Conservation (phyloP, 2,329 filamentous ascomycete genomes). For the Claviceps sp. region DNA sequence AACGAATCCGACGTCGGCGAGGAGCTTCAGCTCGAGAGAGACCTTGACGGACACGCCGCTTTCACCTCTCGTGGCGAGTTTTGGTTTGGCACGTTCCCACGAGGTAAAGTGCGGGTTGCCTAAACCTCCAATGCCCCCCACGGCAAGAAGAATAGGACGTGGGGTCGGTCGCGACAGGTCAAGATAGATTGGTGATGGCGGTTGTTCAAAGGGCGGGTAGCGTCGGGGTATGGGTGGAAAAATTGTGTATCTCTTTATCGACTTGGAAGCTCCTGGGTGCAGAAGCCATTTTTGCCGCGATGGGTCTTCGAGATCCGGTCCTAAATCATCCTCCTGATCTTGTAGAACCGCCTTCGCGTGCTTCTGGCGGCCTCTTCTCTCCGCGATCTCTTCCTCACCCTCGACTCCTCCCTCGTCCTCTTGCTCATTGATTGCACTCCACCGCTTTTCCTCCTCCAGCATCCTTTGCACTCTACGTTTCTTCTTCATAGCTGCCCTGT, state of each 20-base stretch:
- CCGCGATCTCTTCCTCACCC: constrained; percentile 2
- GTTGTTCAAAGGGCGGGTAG: constrained; percentile 49
- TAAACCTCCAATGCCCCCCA: constrained; percentile 76
- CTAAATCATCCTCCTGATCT: constrained; percentile 20
- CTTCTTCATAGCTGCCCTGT: constrained; percentile 19
- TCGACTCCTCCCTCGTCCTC: constrained; percentile 4
- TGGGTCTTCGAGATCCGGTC: constrained; percentile 29
- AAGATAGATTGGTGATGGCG: constrained; percentile 55
- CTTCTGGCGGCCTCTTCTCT: constrained; percentile 4
- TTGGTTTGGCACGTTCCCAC: constrained; percentile 58
- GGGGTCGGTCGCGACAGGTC: constrained; percentile 68
- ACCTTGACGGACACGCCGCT: constrained; percentile 64
- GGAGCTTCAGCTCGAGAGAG: constrained; percentile 82
- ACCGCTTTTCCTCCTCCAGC: constrained; percentile 21
- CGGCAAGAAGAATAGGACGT: constrained; percentile 70
- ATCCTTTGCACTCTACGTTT: constrained; percentile 16
- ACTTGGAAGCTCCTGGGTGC: constrained; percentile 63
- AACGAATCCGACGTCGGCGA: constrained; percentile 89
- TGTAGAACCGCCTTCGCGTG: constrained; percentile 1
- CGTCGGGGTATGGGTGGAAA: constrained; percentile 39
- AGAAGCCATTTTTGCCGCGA: constrained; percentile 67
- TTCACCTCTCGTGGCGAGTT: constrained; percentile 82
- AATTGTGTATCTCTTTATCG: constrained; percentile 45
- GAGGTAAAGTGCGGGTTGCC: constrained; percentile 91
- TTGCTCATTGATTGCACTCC: constrained; percentile 5